Conservation (phyloP, 2,329 filamentous ascomycete genomes). For the Podosphaera aphanis region DNA sequence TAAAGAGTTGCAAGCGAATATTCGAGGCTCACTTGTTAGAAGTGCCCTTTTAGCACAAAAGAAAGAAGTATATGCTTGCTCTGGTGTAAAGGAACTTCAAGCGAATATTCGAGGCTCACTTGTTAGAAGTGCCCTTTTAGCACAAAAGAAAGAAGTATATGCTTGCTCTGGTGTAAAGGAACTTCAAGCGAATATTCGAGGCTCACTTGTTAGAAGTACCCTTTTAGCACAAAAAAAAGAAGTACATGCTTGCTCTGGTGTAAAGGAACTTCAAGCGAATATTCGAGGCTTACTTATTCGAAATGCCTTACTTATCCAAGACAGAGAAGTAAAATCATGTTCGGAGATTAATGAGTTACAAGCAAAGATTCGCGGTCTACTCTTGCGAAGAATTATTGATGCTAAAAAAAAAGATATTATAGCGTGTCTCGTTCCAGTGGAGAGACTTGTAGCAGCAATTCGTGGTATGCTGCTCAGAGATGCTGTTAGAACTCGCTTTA, state of each 20-base stretch:
- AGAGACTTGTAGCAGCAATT: slow-evolving; percentile 20
- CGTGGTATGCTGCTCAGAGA: slow-evolving; percentile 25
- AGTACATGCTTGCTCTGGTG: not conserved
- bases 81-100: slow-evolving; percentile 20
- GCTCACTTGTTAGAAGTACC: slow-evolving; percentile 13
- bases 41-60: not conserved
- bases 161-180: too few species aligned
- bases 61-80: too few species aligned
- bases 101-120: slow-evolving; percentile 35
- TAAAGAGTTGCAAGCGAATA: slow-evolving; percentile 37
- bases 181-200: slow-evolving; percentile 43
- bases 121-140: not conserved
- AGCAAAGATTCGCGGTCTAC: slow-evolving; percentile 40
- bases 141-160: too few species aligned
- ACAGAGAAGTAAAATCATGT: slow-evolving; percentile 33
- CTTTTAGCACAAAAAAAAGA: not conserved
- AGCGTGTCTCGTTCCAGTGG: slow-evolving; percentile 26
- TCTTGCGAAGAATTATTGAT: slow-evolving; percentile 33
- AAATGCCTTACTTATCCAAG: slow-evolving; percentile 33
- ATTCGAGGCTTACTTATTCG: slow-evolving; percentile 56
- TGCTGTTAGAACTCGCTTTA: slow-evolving; percentile 28
- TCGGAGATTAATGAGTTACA: slow-evolving; percentile 40
- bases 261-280: slow-evolving; percentile 41
- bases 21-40: slow-evolving; percentile 25
- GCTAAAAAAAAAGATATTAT: slow-evolving; percentile 33